These are phyloP conservation scores for Aspergillus chevalieri DNA, from an alignment of 2,329 filamentous ascomycete species.

Conservation along the genomic window DNA sequence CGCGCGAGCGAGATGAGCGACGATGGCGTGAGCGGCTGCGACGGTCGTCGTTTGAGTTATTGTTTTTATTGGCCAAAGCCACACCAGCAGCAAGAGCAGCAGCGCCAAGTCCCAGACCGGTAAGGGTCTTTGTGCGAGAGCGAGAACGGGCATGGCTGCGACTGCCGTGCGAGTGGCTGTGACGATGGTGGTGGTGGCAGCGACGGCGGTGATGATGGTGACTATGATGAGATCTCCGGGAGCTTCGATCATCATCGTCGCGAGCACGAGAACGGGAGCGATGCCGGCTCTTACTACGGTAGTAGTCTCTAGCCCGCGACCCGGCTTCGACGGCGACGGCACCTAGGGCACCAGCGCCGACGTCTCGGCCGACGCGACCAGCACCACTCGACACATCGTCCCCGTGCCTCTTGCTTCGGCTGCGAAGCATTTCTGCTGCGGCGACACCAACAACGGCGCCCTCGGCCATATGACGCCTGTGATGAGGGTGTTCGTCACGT, in stretches of 20 bases:
- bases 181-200: conserved; percentile 22
- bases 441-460: conserved; percentile 56
- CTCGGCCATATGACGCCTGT: conserved; percentile 55
- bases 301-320: conserved; percentile 45
- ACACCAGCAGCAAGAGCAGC: conserved; percentile 57
- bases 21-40: conserved; percentile 44
- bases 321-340: conserved; percentile 57
- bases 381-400: conserved; percentile 48
- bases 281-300: conserved; percentile 42
- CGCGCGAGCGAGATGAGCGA: conserved; percentile 26
- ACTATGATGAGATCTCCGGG: conserved; percentile 17
- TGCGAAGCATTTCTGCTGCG: conserved; percentile 55
- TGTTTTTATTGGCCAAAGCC: conserved; percentile 51
- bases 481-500: conserved; percentile 39
- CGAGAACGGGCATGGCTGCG: conserved; percentile 44
- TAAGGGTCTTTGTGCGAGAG: conserved; percentile 48
- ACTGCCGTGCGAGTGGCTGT: conserved; percentile 28
- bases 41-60: conserved; percentile 45
- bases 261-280: conserved; percentile 29
- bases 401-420: conserved; percentile 53
- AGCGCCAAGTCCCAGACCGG: conserved; percentile 47
- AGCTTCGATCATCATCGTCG: conserved; percentile 34
- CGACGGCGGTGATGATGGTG: conserved; percentile 28
- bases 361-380: conserved; percentile 44
- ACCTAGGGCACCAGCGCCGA: conserved; percentile 57